Evolutionary conservation across 1,284 basidiomycete genomes (phyloP).

Genomic region (Butyriboletus appendiculatus): DNA sequence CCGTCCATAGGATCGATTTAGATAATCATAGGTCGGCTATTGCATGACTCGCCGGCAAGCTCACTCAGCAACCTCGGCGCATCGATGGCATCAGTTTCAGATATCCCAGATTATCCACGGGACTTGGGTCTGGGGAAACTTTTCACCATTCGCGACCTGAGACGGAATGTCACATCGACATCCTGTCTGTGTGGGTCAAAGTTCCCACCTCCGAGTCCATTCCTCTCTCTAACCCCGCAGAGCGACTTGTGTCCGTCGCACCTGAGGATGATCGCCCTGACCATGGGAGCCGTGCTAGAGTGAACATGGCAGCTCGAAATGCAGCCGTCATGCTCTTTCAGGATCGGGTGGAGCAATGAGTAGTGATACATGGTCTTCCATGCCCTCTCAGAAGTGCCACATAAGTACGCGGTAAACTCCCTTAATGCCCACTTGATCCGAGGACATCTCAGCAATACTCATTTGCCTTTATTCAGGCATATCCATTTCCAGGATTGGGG

Average conservation of each 20-base stretch:
- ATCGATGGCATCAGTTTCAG: conserved; percentile 11
- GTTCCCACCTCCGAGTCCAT: not conserved
- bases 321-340: not conserved
- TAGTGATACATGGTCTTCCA: not conserved
- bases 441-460: conserved; percentile 1
- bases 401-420: not conserved
- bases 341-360: conserved; percentile 7
- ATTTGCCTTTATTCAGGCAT: conserved; percentile 3
- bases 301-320: not conserved
- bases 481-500: not conserved
- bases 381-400: not conserved
- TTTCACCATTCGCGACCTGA: not conserved
- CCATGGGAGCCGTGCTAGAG: conserved; percentile 12
- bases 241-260: conserved; percentile 1
- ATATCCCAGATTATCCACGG: conserved; percentile 8
- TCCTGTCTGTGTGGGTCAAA: not conserved
- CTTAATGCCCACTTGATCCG: conserved; percentile 12
- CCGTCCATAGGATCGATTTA: conserved; percentile 1
- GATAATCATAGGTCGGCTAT: not conserved
- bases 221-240: conserved; percentile 12
- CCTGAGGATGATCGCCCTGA: conserved; percentile 14
- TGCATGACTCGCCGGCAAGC: not conserved
- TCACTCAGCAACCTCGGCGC: not conserved
- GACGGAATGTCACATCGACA: not conserved
- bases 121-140: not conserved